Conservation (phyloP, 2,329 filamentous ascomycete genomes). For the Clarireedia paspali region DNA sequence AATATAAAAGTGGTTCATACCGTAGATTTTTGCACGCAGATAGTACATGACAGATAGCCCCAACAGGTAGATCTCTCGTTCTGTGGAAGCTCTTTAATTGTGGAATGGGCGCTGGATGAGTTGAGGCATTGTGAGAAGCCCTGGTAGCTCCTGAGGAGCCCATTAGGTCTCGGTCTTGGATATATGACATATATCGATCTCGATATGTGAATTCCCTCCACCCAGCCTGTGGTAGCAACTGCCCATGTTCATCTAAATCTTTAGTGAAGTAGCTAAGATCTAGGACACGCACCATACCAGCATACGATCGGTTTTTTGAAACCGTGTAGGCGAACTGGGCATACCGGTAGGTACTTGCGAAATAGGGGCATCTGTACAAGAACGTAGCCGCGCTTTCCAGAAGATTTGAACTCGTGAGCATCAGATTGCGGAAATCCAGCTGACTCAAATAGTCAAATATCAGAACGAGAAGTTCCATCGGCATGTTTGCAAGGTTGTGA, state of each 20-base stretch:
- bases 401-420: slow-evolving; percentile 14
- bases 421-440: slow-evolving; percentile 11
- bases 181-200: slow-evolving; percentile 6
- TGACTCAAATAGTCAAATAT: slow-evolving; percentile 17
- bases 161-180: slow-evolving; percentile 2
- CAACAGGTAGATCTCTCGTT: slow-evolving; percentile 19
- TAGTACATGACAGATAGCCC: slow-evolving; percentile 19
- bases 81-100: slow-evolving; percentile 13
- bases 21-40: slow-evolving; percentile 15
- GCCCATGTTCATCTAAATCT: slow-evolving; percentile 3
- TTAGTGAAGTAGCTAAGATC: slow-evolving; percentile 18
- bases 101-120: slow-evolving; percentile 18
- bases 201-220: slow-evolving; percentile 24
- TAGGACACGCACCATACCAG: slow-evolving; percentile 14
- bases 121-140: background rate
- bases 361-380: slow-evolving; percentile 16
- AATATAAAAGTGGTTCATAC: slow-evolving; percentile 2
- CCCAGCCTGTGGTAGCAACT: slow-evolving; percentile 10
- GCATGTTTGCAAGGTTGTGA: slow-evolving; percentile 14
- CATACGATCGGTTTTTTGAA: slow-evolving; percentile 13
- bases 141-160: background rate
- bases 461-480: slow-evolving; percentile 15
- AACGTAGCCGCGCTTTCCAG: slow-evolving; percentile 13
- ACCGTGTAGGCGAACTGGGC: slow-evolving; percentile 20
- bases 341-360: slow-evolving; percentile 21